Conservation (phyloP, 192 early-diverging fungal genomes). For the Linnemannia exigua region DNA sequence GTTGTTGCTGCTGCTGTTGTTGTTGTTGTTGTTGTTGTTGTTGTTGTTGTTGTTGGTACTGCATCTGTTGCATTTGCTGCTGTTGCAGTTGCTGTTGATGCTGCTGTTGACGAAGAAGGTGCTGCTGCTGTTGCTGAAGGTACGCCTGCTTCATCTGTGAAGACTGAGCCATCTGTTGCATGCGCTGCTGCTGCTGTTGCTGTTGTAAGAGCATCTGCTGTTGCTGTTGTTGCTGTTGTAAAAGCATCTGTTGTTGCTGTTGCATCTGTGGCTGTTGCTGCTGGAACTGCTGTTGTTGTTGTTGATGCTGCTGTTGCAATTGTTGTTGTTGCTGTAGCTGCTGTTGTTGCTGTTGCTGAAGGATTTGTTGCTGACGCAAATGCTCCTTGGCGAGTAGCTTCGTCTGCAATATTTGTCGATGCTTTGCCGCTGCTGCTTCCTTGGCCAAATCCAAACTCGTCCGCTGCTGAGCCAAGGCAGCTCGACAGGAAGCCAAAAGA, state of each 20-base stretch:
- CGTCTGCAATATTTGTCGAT: slow-evolving; percentile 34
- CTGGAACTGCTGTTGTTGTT: slow-evolving; percentile 5
- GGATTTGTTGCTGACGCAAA: slow-evolving; percentile 1
- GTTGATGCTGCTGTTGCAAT: slow-evolving; percentile 24
- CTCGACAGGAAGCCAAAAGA: slow-evolving; percentile 45
- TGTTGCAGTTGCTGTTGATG: slow-evolving; percentile 6
- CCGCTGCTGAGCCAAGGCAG: slow-evolving; percentile 45
- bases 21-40: not conserved
- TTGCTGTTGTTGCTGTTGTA: slow-evolving; percentile 6
- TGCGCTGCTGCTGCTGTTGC: not conserved
- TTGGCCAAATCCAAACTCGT: slow-evolving; percentile 53
- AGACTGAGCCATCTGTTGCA: slow-evolving; percentile 1
- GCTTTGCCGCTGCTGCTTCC: slow-evolving; percentile 44
- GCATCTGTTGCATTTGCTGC: not conserved
- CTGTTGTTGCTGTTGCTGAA: slow-evolving; percentile 16
- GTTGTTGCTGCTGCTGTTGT: no score
- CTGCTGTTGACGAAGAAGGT: slow-evolving; percentile 5
- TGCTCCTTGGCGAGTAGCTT: slow-evolving; percentile 31
- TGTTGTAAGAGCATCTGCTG: not conserved
- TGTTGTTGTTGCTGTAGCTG: slow-evolving; percentile 25
- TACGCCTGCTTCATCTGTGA: not conserved
- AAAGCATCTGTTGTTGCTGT: slow-evolving; percentile 7
- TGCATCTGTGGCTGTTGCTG: not conserved
- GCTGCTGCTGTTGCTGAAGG: slow-evolving; percentile 14
- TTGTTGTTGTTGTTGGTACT: not conserved